Evolutionary conservation across 148 eudicot species (phyloP).

Genomic region (Rhododendron simsii): DNA sequence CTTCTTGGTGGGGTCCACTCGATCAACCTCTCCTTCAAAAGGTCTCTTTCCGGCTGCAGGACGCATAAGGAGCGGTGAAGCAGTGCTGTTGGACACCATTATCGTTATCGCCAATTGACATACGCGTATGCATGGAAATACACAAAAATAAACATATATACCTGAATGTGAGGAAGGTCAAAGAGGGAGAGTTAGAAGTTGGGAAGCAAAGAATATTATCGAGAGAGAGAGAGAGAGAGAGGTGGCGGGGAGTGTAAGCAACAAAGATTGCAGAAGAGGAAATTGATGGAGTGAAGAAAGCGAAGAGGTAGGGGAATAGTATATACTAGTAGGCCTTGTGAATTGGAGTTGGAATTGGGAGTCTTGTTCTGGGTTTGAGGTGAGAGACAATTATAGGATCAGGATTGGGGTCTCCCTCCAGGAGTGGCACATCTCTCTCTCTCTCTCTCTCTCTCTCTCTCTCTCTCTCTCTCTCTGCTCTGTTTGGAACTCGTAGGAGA

Average conservation of each 20-base stretch:
- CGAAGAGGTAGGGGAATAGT: neutral
- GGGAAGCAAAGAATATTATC: constrained; percentile 7
- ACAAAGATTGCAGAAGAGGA: neutral
- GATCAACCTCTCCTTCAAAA: constrained; percentile 39
- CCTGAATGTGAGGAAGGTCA: neutral
- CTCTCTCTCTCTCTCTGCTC: no score
- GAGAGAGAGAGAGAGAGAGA: neutral
- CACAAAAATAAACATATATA: no score
- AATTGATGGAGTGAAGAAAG: constrained; percentile 12
- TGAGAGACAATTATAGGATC: neutral
- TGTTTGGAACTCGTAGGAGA: no score
- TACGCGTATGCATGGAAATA: neutral
- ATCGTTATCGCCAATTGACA: neutral
- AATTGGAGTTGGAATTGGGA: neutral
- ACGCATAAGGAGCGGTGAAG: constrained; percentile 70
- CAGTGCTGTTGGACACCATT: constrained; percentile 10
- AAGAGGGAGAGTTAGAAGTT: neutral
- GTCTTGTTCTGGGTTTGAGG: neutral
- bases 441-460: no score
- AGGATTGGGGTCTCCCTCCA: neutral
- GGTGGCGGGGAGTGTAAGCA: neutral
- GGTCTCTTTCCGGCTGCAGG: constrained; percentile 58
- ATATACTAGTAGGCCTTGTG: no score
- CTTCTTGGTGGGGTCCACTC: constrained; percentile 41
- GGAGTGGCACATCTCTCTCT: neutral